phyloP scores from a whole-genome alignment of 768 basidiomycete genomes.

The Russula sp. region DNA sequence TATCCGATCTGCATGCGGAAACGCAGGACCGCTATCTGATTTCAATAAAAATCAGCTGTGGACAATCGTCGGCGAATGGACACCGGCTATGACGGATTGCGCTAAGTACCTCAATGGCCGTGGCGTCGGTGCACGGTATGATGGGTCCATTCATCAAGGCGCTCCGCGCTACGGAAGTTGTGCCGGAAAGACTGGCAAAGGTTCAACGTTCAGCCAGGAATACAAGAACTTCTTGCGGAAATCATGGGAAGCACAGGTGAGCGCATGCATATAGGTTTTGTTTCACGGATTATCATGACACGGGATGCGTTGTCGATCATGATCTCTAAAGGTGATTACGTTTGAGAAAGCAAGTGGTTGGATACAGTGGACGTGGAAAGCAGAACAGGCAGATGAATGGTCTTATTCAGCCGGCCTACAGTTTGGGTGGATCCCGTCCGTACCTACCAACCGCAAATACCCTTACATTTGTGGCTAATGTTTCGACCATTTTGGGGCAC shows the following conservation, averaged over 20 bases:
- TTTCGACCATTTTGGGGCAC: neutral
- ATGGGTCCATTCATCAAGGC: constrained; percentile 56
- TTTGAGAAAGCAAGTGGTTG: constrained; percentile 71
- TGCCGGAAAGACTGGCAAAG: constrained; percentile 67
- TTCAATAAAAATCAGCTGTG: constrained; percentile 56
- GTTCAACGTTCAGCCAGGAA: constrained; percentile 63
- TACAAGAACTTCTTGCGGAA: constrained; percentile 83
- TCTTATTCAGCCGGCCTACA: constrained; percentile 77
- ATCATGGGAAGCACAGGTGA: constrained; percentile 80
- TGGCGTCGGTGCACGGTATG: constrained; percentile 60
- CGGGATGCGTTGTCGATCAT: neutral
- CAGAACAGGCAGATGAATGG: constrained; percentile 86
- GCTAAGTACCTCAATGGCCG: constrained; percentile 83
- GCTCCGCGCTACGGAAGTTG: constrained; percentile 73
- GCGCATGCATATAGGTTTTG: constrained; percentile 1
- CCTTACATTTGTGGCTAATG: constrained; percentile 55
- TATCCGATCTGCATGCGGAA: constrained; percentile 56
- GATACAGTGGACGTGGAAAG: constrained; percentile 85
- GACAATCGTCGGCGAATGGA: constrained; percentile 89
- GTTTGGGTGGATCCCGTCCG: constrained; percentile 80
- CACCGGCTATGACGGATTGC: constrained; percentile 73
- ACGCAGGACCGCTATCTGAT: constrained; percentile 44
- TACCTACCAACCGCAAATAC: constrained; percentile 51
- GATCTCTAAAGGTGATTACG: constrained; percentile 42
- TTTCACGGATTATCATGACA: neutral